These are phyloP conservation scores for Botryotinia convoluta DNA, from an alignment of 2,329 filamentous ascomycete genomes.

Conservation along the genomic window DNA sequence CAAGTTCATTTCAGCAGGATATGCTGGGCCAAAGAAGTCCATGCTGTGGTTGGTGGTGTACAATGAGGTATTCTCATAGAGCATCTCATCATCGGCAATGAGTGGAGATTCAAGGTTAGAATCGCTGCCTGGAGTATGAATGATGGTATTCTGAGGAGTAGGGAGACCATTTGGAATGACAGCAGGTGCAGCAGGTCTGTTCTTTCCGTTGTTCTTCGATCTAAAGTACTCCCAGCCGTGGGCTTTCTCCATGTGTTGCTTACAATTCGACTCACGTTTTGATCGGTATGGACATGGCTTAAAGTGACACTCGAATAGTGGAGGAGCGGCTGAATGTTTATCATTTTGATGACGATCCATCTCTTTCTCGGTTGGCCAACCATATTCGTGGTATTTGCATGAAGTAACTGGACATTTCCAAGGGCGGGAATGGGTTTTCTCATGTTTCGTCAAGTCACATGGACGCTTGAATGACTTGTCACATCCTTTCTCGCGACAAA, in stretches of 20 bases:
- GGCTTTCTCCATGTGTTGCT: constrained; percentile 98
- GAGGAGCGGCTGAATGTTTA: constrained; percentile 80
- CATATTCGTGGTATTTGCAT: constrained; percentile 87
- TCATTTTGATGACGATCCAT: constrained; percentile 95
- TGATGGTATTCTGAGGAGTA: constrained; percentile 56
- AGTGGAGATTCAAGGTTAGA: constrained; percentile 33
- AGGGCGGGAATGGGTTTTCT: constrained; percentile 94
- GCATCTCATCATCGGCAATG: constrained; percentile 30
- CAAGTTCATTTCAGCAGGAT: constrained; percentile 30
- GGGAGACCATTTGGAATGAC: constrained; percentile 44
- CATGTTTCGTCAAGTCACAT: constrained; percentile 97
- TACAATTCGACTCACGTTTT: constrained; percentile 95
- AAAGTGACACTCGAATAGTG: constrained; percentile 80
- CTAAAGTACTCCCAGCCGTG: constrained; percentile 89
- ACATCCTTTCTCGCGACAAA: constrained; percentile 72
- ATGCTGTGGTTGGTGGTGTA: constrained; percentile 26
- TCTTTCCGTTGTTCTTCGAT: constrained; percentile 85
- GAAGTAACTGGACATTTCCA: constrained; percentile 83
- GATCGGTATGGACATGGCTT: constrained; percentile 87
- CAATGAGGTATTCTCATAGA: constrained; percentile 25
- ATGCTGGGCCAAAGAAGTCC: constrained; percentile 14
- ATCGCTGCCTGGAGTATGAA: constrained; percentile 58
- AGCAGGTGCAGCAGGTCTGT: constrained; percentile 42
- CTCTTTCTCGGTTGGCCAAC: constrained; percentile 98
- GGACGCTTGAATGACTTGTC: constrained; percentile 92